Evolutionary conservation across 2,329 filamentous ascomycete species (phyloP).

Genomic region (Metarhizium humberi): DNA sequence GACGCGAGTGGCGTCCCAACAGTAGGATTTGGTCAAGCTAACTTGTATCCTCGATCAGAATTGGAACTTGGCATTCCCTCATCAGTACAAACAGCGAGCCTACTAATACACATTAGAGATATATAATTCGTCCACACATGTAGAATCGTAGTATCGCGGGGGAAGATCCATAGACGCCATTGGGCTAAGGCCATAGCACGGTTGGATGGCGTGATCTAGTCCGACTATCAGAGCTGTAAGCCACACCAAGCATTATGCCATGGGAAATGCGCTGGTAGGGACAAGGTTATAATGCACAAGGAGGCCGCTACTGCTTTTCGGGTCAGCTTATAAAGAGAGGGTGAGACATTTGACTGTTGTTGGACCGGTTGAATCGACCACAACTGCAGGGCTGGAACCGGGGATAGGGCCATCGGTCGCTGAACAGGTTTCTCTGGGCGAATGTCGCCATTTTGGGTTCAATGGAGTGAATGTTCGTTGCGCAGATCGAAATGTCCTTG

Average conservation of each 20-base stretch:
- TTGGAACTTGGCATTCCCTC: too few relatives aligned
- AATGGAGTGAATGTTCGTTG: slow-evolving; percentile 1
- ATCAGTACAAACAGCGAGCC: too few relatives aligned
- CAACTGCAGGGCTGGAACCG: background rate
- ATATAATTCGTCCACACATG: too few relatives aligned
- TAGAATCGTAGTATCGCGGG: too few relatives aligned
- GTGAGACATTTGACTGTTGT: background rate
- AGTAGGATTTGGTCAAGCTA: too few relatives aligned
- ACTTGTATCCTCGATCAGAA: too few relatives aligned
- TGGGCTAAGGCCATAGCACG: background rate
- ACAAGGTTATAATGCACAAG: background rate
- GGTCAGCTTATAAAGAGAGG: background rate
- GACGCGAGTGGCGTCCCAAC: too few relatives aligned
- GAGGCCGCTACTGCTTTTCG: background rate
- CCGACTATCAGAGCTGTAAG: background rate
- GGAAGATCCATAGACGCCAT: background rate
- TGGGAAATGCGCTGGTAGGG: background rate
- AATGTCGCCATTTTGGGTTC: slow-evolving; percentile 11
- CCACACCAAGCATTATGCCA: background rate
- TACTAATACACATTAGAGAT: too few relatives aligned
- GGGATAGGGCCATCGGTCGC: background rate
- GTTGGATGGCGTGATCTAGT: slow-evolving; percentile 2
- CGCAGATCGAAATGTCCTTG: slow-evolving; percentile 2
- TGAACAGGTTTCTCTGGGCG: background rate
- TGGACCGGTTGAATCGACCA: background rate